phyloP scores from a whole-genome alignment of 2,329 filamentous ascomycete genomes.

The Alternaria consortialis region DNA sequence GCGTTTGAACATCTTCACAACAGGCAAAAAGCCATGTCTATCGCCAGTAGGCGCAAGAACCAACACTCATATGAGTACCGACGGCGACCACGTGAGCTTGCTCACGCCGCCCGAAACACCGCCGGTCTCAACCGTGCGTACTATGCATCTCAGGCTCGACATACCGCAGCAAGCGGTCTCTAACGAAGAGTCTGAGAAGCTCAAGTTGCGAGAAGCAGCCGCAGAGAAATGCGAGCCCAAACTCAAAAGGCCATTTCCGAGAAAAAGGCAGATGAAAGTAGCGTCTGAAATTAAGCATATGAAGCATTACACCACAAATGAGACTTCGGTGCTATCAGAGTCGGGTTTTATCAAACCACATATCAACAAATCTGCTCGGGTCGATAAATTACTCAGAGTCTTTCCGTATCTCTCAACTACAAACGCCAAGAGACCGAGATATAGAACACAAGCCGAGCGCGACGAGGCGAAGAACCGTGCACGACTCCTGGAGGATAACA shows the following conservation, averaged over 20 bases:
- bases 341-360: constrained; percentile 26
- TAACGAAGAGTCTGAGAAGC: constrained; percentile 16
- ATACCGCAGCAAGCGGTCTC: constrained; percentile 19
- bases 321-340: neutral
- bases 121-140: neutral
- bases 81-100: neutral
- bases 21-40: neutral
- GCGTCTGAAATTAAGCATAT: constrained; percentile 36
- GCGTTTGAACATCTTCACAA: neutral
- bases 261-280: constrained; percentile 23
- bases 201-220: constrained; percentile 23
- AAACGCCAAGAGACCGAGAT: neutral
- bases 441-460: neutral
- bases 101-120: constrained; percentile 21
- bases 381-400: constrained; percentile 18
- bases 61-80: neutral
- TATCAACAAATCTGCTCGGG: constrained; percentile 28
- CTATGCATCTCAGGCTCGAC: constrained; percentile 24
- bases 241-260: constrained; percentile 25
- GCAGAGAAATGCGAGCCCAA: constrained; percentile 31
- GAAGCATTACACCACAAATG: constrained; percentile 29
- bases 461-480: neutral
- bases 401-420: constrained; percentile 22
- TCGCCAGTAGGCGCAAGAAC: neutral
- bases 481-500: constrained; percentile 19